phyloP scores from a whole-genome alignment of 768 basidiomycete species.

The Tylopilus vinaceipallidus region DNA sequence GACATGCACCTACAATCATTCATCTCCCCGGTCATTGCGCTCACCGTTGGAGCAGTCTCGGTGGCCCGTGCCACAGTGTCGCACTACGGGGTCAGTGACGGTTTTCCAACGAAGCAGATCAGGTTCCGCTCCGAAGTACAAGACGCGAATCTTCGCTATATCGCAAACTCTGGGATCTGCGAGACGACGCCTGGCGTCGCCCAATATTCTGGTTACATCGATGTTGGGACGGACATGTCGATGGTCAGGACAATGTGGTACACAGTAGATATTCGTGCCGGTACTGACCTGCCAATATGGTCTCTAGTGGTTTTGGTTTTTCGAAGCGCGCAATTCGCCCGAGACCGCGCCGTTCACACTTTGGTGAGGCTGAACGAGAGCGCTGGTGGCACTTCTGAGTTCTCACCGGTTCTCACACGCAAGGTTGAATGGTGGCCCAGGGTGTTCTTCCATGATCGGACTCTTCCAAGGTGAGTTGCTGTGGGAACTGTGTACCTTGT shows the following conservation, averaged over 20 bases:
- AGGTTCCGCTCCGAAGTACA: conserved; percentile 19
- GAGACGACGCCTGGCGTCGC: conserved; percentile 61
- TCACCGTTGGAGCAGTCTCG: background rate
- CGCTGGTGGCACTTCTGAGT: too few relatives aligned
- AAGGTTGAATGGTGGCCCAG: conserved; percentile 60
- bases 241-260: conserved; percentile 39
- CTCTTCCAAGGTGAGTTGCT: conserved; percentile 54
- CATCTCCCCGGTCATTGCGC: background rate
- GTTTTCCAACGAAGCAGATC: background rate
- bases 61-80: background rate
- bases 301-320: conserved; percentile 72
- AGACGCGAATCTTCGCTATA: conserved; percentile 42
- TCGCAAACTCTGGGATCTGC: conserved; percentile 59
- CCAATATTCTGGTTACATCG: conserved; percentile 62
- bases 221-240: conserved; percentile 55
- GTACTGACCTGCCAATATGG: background rate
- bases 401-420: too few relatives aligned
- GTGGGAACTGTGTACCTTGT: background rate
- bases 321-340: conserved; percentile 57
- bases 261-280: background rate
- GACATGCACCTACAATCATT: conserved; percentile 14
- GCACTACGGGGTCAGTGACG: background rate
- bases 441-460: conserved; percentile 63
- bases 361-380: conserved; percentile 48
- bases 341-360: conserved; percentile 65